These are phyloP conservation scores for Exophiala oligosperma DNA, from an alignment of 2,329 filamentous ascomycete species.

Conservation along the genomic window DNA sequence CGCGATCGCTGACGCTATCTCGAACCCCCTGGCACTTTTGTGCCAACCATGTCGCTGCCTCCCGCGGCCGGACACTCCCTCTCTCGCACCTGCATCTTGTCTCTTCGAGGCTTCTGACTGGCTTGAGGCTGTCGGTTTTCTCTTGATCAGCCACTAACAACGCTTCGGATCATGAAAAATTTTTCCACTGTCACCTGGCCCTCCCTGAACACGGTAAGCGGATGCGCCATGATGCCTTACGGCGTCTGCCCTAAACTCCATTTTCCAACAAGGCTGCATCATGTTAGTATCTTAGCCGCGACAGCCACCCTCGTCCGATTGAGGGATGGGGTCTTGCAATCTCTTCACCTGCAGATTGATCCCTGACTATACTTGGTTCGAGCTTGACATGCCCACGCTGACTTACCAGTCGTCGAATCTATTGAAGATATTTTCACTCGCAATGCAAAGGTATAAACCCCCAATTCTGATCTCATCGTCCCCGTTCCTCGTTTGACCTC, in stretches of 20 bases:
- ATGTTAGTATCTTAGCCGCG: constrained; percentile 17
- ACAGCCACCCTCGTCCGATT: constrained; percentile 11
- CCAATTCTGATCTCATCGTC: constrained; percentile 14
- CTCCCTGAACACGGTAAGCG: constrained; percentile 19
- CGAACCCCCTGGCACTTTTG: background rate
- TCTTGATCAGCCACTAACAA: constrained; percentile 6
- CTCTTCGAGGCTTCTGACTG: constrained; percentile 9
- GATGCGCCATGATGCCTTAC: constrained; percentile 15
- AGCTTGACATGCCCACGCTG: constrained; percentile 15
- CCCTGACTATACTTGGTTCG: constrained; percentile 16
- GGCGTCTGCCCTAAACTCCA: constrained; percentile 4
- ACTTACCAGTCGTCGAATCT: constrained; percentile 9
- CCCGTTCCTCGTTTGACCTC: background rate
- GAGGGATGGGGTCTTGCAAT: constrained; percentile 20
- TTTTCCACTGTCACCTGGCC: constrained; percentile 23
- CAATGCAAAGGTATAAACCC: constrained; percentile 19
- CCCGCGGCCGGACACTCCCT: background rate
- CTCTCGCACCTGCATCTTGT: constrained; percentile 9
- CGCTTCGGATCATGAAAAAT: constrained; percentile 16
- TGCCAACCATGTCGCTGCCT: constrained; percentile 2
- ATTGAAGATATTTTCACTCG: constrained; percentile 4
- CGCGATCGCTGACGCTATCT: constrained; percentile 18
- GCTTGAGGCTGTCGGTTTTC: constrained; percentile 9
- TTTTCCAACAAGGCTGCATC: constrained; percentile 24
- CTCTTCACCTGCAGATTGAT: constrained; percentile 21